Evolutionary conservation across 345 rosid species (phyloP), one percentile per base, ranked within the genome.

Genomic region (Gossypium thurberi): DNA sequence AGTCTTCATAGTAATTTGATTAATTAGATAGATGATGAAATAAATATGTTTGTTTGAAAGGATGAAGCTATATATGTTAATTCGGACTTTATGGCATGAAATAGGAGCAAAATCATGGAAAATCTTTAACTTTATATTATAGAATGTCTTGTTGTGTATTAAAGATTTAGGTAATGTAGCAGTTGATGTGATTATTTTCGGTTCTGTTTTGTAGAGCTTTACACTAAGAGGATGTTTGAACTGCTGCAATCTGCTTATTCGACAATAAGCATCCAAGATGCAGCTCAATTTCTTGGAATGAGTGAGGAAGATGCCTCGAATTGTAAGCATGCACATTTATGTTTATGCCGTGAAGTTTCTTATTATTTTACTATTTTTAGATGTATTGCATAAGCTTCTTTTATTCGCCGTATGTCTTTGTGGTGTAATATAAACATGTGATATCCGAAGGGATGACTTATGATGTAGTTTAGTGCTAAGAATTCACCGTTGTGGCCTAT

Each of bases 211-310:
- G 75, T 85, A 93, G 99, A 90, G 75, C 78, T 84, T 77, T 92
- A 91, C 87, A 90, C 88, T 17, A 82, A 87, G 82, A 89, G 80
- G 86, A 88, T 95, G 85, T 92, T 92, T 79, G 84, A 84, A 82
- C 83, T 93, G 64, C 74, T 95, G 76, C 76, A 78, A 10, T 91
- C 96, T 83, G 97, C 99, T 66, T 92, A 95, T 79, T 88, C 98
- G 33, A 91, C 93, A 25, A 85, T 95, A 65, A 85, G 93, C 75
- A 76, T 87, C 77, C 80, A 60, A 65, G 97, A 92, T 75, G 75
- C 93, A 13, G 91, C 93, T 8, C 90, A 75, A 65, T 92, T 91
- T 86, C 85, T 92, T 48, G 99, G 99, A 78, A 95, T 87, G 98
- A 84, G 72, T 1, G 98, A 92, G 81, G 92, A 88, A 28, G 90